These are phyloP conservation scores for Pseudoturritis turrita DNA, from an alignment of 345 rosid species.

Conservation along the genomic window DNA sequence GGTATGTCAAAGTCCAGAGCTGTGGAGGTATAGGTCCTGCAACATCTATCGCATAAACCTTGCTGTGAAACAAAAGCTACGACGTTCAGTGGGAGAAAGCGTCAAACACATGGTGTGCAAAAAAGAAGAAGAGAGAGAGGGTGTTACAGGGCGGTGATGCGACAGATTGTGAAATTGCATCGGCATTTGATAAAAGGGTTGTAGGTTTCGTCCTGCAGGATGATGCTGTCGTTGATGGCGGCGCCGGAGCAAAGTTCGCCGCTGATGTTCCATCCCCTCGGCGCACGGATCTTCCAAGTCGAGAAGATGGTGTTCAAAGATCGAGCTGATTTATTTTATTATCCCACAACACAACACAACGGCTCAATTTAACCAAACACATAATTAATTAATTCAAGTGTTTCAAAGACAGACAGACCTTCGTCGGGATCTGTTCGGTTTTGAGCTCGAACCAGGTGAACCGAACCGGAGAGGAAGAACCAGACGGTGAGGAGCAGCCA, in stretches of 20 bases:
- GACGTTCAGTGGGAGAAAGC: neutral
- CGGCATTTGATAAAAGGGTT: slow-evolving; percentile 57
- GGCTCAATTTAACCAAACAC: no score
- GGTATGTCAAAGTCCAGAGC: slow-evolving; percentile 34
- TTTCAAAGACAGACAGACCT: slow-evolving; percentile 7
- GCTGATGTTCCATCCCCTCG: slow-evolving; percentile 41
- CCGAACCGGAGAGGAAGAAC: slow-evolving; percentile 1
- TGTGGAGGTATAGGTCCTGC: slow-evolving; percentile 27
- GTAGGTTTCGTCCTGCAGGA: neutral
- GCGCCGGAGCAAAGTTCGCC: slow-evolving; percentile 58
- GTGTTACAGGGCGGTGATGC: slow-evolving; percentile 25
- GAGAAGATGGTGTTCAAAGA: slow-evolving; percentile 27
- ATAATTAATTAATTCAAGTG: neutral
- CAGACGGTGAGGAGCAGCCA: neutral
- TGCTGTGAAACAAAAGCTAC: slow-evolving; percentile 19
- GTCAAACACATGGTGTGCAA: slow-evolving; percentile 7
- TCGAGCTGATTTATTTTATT: no score
- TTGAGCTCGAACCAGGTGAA: slow-evolving; percentile 22
- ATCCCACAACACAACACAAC: no score
- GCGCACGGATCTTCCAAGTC: slow-evolving; percentile 12
- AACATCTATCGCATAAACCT: slow-evolving; percentile 25
- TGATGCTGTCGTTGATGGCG: slow-evolving; percentile 24
- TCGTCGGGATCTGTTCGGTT: slow-evolving; percentile 23
- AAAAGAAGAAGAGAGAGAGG: no score
- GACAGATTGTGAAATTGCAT: slow-evolving; percentile 36